Evolutionary conservation across 306 rosid species (phyloP).

Genomic region (Echinosophora koreensis): DNA sequence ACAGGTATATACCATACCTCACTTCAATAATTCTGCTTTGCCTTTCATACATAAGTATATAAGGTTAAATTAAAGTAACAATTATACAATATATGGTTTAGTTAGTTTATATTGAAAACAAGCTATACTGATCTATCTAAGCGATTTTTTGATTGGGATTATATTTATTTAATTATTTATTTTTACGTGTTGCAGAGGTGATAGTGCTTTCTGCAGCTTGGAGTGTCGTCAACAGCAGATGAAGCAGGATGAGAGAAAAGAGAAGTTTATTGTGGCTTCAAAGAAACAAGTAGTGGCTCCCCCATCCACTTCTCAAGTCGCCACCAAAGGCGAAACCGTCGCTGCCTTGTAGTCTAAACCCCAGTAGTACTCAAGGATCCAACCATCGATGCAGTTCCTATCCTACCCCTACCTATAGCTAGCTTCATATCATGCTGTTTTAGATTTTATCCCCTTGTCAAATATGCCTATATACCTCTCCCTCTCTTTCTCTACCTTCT

Average conservation of each 20-base stretch:
- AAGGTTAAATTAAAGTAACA: background rate
- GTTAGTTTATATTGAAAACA: background rate
- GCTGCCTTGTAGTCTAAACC: constrained; percentile 56
- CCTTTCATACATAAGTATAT: no score
- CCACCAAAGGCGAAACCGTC: constrained; percentile 69
- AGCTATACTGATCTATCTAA: background rate
- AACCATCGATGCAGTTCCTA: background rate
- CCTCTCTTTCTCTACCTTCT: background rate
- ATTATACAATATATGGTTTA: background rate
- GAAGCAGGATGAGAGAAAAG: constrained; percentile 77
- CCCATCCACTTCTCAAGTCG: constrained; percentile 49
- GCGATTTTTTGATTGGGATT: background rate
- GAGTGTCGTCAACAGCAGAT: constrained; percentile 89
- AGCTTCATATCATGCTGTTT: background rate
- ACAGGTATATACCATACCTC: constrained; percentile 55
- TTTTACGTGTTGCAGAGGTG: constrained; percentile 74
- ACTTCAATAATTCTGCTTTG: no score
- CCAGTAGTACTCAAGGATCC: background rate
- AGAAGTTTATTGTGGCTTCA: constrained; percentile 59
- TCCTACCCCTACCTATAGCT: background rate
- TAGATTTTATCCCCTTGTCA: background rate
- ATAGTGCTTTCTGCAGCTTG: constrained; percentile 80
- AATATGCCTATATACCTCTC: constrained; percentile 30
- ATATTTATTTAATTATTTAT: no score
- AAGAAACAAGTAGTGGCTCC: constrained; percentile 53